Base-by-base conservation (phyloP, 768 basidiomycete species). In the Basidioascus undulatus region DNA sequence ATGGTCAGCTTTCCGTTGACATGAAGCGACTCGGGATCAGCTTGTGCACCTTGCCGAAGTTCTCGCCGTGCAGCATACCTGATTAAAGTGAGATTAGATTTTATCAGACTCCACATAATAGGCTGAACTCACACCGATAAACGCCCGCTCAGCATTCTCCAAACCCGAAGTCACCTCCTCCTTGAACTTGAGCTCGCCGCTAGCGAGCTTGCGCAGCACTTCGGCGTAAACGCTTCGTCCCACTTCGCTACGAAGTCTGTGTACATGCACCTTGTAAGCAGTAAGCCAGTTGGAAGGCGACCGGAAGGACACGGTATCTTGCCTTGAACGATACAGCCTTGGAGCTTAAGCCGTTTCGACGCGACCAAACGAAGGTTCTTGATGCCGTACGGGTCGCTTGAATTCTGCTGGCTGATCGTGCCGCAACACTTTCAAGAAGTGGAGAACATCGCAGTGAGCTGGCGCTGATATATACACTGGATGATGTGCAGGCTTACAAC, bases 151-250 rank as follows among this genome's bases (percentile, higher is more conserved):
- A 1, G 40, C 45, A 28, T 47, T 40, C 41, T 52, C 51, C 12
- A 56, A 39, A 0, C 53, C 53, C n/a, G 44, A 37, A 25, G 37
- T 32, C 35, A 52, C 39, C 40, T 51, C 44, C 48, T 56, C 55
- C 39, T 46, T 41, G 32, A 50, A 49, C 43, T 48, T 45, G 41
- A 51, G 21, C 37, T 48, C 44, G 1, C 53, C 55, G 26, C 26
- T 37, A 1, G 49, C 51, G 32, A 56, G 32, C 18, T 23, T 27
- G 3, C 35, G 21, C 11, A 52, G 53, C 21, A 56, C 32, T 20
- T 42, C 46, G 19, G 38, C 37, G 52, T 53, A 54, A 56, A 56
- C 24, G 47, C 47, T 13, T 44, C 36, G 11, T 18, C 32, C 31
- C 49, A 43, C 24, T 50, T 47, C 35, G 25, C 39, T 44, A 54